phyloP scores from a whole-genome alignment of 441 rosid species.

The Populus trichocarpa region DNA sequence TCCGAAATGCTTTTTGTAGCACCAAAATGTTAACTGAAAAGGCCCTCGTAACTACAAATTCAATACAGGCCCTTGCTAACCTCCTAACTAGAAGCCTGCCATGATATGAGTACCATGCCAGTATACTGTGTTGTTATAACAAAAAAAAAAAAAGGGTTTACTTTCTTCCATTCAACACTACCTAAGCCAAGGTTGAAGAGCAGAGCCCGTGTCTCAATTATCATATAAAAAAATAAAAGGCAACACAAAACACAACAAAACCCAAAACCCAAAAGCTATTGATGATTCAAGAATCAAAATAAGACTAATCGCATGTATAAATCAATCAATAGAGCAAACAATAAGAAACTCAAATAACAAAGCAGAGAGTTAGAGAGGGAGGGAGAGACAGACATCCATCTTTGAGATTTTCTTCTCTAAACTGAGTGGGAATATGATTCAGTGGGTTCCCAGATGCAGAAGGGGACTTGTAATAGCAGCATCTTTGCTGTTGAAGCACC shows the following conservation, averaged over 20 bases:
- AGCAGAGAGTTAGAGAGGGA: not conserved
- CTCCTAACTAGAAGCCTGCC: not conserved
- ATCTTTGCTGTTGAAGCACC: not conserved
- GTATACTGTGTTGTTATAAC: not conserved
- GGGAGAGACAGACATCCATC: conserved; percentile 54
- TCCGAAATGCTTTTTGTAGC: not conserved
- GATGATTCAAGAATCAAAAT: not conserved
- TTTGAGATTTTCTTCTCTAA: conserved; percentile 65
- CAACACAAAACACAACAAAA: not conserved
- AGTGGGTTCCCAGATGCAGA: conserved; percentile 38
- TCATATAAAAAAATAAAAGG: not conserved
- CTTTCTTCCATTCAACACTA: not conserved
- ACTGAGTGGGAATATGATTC: conserved; percentile 68
- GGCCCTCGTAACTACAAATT: not conserved
- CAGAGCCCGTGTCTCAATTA: not conserved
- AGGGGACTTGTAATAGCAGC: conserved; percentile 30
- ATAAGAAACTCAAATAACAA: not conserved
- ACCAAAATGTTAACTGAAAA: not conserved
- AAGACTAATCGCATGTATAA: not conserved
- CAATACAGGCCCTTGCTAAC: not conserved
- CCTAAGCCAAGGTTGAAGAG: not conserved
- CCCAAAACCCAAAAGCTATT: not conserved
- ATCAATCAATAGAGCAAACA: not conserved
- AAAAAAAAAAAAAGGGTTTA: not conserved
- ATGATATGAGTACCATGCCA: not conserved